Evolutionary conservation across 2,329 filamentous ascomycete genomes (phyloP).

Genomic region (Apiospora rasikravindrae): DNA sequence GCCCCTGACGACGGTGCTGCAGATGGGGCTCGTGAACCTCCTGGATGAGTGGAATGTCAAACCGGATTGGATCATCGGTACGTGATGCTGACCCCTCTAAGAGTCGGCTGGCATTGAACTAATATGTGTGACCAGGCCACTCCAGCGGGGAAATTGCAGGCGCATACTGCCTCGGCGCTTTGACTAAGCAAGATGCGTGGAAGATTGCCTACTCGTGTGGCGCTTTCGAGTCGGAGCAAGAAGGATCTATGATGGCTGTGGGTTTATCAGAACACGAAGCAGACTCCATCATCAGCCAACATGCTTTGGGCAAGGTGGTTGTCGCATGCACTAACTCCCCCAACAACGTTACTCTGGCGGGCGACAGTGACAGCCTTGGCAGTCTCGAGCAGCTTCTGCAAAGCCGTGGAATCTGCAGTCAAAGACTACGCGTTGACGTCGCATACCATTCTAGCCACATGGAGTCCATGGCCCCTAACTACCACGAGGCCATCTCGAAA

Average conservation of each 20-base stretch:
- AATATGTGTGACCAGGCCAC: background rate
- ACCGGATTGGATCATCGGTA: constrained; percentile 13
- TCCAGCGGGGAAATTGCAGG: constrained; percentile 17
- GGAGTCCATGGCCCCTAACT: background rate
- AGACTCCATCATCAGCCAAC: background rate
- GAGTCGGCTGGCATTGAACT: background rate
- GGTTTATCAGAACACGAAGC: background rate
- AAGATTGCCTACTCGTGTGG: constrained; percentile 10
- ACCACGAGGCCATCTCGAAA: background rate
- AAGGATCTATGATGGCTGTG: constrained; percentile 8
- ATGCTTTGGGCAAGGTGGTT: background rate
- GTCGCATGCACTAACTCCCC: constrained; percentile 8
- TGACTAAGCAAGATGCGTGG: background rate
- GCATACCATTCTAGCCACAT: constrained; percentile 13
- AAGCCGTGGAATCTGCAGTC: background rate
- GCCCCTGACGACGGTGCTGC: constrained; percentile 15
- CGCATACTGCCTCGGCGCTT: constrained; percentile 5
- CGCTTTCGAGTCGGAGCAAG: constrained; percentile 4
- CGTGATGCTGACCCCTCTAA: background rate
- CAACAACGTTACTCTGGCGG: constrained; percentile 13
- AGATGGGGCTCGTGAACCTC: constrained; percentile 9
- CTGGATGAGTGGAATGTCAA: constrained; percentile 1
- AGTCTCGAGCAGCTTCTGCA: background rate
- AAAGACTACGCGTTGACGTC: constrained; percentile 6
- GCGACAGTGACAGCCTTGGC: background rate